Evolutionary conservation across 1,284 basidiomycete species (phyloP), one percentile per base, ranked within the genome.

Genomic region (Apiotrichum laibachii): DNA sequence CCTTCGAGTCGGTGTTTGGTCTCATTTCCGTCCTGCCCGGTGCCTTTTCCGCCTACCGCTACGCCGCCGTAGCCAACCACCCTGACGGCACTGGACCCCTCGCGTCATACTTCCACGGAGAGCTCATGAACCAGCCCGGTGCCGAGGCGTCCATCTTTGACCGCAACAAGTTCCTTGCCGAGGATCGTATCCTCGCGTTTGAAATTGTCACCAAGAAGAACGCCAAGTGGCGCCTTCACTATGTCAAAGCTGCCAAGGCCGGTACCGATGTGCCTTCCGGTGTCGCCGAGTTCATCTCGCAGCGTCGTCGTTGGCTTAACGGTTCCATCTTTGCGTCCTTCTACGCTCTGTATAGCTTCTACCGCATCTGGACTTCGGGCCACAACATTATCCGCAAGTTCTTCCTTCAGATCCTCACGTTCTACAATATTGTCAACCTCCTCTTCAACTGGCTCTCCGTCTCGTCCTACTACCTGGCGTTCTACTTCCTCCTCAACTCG

Each of bases 31-130:
- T 96, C 52, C 80, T 82, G 21, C 81, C 90, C 13, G 92, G 92
- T 73, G 92, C 92, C 10, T 95, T 95, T 81, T 91, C 88, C 65
- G 92, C 92, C 13, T 95, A 94, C 77, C 84, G 90, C 44, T 94
- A 92, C 81, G 87, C 84, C 64, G 91, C 91, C 2, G 83, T 95
- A 21, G 82, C 82, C 63, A 92, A 92, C 67, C 88, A 87, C 12
- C 84, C 87, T 0, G 85, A 90, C 69, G 90, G 90, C 47, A 88
- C 86, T 62, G 90, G 90, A 12, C 92, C 92, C 0, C 85, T 94
- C n/a, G 87, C 87, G 1, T 88, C 87, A 0, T 95, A 94, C 80
- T 94, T 94, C 81, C 89, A 86, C 76, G 92, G 92, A 42, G 92
- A 95, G 75, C 82, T 84, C n/a, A 88, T 92, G 88, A 90, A 75